Evolutionary conservation across 768 basidiomycete species (phyloP).

Genomic region (Rhodotorula diobovata): DNA sequence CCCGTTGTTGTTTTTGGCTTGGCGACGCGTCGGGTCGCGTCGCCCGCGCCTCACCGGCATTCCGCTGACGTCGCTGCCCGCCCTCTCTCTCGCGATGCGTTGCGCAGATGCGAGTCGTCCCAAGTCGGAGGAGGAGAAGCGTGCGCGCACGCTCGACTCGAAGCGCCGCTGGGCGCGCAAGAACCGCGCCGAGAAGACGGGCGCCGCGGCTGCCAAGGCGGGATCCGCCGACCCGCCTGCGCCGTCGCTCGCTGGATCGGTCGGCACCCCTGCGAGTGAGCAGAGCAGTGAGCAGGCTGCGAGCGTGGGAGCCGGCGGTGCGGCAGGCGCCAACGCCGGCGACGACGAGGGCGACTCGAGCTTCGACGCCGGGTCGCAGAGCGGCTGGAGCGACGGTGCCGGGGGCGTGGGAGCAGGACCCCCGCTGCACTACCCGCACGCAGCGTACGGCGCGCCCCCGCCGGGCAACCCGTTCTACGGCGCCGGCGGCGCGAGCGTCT

Average conservation of each 20-base stretch:
- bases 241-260: background rate
- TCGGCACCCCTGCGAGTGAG: slow-evolving; percentile 1
- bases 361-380: slow-evolving; percentile 1
- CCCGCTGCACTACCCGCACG: background rate
- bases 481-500: background rate
- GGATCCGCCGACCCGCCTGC: background rate
- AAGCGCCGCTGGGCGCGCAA: slow-evolving; percentile 50
- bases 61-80: no score
- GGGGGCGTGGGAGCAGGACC: background rate
- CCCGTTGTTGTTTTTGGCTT: no score
- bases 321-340: background rate
- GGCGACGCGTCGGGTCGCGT: background rate
- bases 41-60: no score
- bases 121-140: slow-evolving; percentile 46
- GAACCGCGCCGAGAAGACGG: slow-evolving; percentile 42
- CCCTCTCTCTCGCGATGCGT: no score
- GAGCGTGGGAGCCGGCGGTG: background rate
- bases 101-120: slow-evolving; percentile 48
- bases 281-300: background rate
- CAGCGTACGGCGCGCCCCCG: background rate
- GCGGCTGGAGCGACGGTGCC: background rate
- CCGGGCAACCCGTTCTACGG: slow-evolving; percentile 9
- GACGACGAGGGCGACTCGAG: slow-evolving; percentile 18
- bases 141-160: slow-evolving; percentile 45
- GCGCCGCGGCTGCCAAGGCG: slow-evolving; percentile 14